Conservation (phyloP, 257 asterid species). For the Gentiana macrophylla region DNA sequence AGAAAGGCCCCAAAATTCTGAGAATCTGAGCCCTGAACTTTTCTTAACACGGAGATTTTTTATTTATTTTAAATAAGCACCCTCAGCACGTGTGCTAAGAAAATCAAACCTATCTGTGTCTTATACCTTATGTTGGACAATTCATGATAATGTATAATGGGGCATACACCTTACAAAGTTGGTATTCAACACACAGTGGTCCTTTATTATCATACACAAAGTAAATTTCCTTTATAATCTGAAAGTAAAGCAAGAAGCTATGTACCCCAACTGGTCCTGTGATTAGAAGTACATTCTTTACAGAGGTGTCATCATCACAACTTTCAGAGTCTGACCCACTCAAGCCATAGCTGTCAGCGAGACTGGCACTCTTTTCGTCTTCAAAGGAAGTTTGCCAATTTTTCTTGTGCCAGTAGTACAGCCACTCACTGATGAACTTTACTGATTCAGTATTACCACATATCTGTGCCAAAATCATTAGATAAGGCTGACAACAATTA, state of each 20-base stretch:
- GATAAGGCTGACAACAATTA: constrained; percentile 1
- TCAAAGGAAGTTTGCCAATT: constrained; percentile 30
- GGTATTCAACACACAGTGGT: too few relatives aligned
- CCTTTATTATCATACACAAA: too few relatives aligned
- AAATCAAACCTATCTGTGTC: too few relatives aligned
- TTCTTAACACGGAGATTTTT: too few relatives aligned
- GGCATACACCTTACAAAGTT: too few relatives aligned
- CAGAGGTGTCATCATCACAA: constrained; percentile 38
- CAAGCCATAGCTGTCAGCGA: constrained; percentile 33
- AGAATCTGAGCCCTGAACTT: too few relatives aligned
- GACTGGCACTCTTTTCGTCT: constrained; percentile 20
- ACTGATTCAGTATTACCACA: constrained; percentile 85
- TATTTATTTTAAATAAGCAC: too few relatives aligned
- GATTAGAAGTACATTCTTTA: constrained; percentile 83
- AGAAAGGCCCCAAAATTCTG: too few relatives aligned
- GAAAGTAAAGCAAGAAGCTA: background rate
- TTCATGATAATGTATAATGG: too few relatives aligned
- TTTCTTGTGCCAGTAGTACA: constrained; percentile 70
- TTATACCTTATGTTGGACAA: too few relatives aligned
- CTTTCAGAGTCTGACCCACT: constrained; percentile 51
- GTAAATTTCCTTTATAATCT: too few relatives aligned
- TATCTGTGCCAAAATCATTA: constrained; percentile 39
- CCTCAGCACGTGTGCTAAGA: too few relatives aligned
- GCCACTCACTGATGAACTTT: constrained; percentile 71
- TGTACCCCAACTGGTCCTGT: constrained; percentile 99